These are phyloP conservation scores for Castanopsis chinensis DNA, from an alignment of 306 rosid species.

Conservation along the genomic window DNA sequence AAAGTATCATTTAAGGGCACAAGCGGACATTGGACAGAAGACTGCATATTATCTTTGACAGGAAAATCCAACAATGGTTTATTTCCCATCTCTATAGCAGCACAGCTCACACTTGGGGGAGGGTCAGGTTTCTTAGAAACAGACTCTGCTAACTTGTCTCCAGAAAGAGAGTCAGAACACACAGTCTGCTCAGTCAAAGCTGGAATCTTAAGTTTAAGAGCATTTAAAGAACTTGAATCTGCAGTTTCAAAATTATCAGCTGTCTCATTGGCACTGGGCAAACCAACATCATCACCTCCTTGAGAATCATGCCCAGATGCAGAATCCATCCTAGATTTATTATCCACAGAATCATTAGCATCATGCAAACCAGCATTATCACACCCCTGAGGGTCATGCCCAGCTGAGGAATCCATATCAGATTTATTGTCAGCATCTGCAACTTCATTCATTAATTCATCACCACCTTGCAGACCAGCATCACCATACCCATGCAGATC, in stretches of 20 bases:
- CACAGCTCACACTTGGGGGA: conserved; percentile 22
- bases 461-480: too few species aligned
- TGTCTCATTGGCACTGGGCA: conserved; percentile 32
- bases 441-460: too few species aligned
- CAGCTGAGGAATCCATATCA: neutral
- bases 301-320: conserved; percentile 39
- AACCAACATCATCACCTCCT: conserved; percentile 42
- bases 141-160: conserved; percentile 30
- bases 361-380: neutral
- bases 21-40: conserved; percentile 26
- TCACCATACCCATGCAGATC: too few species aligned
- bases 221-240: conserved; percentile 35
- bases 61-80: conserved; percentile 7
- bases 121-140: conserved; percentile 35
- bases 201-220: conserved; percentile 35
- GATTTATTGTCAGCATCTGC: neutral
- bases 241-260: conserved; percentile 35
- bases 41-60: conserved; percentile 19
- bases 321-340: conserved; percentile 8
- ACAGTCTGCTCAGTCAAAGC: conserved; percentile 17
- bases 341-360: neutral
- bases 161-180: conserved; percentile 36
- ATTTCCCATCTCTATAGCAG: conserved; percentile 10
- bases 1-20: conserved; percentile 18
- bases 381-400: neutral